Evolutionary conservation across 2,329 filamentous ascomycete genomes (phyloP).

Genomic region (Neopestalotiopsis rosae): DNA sequence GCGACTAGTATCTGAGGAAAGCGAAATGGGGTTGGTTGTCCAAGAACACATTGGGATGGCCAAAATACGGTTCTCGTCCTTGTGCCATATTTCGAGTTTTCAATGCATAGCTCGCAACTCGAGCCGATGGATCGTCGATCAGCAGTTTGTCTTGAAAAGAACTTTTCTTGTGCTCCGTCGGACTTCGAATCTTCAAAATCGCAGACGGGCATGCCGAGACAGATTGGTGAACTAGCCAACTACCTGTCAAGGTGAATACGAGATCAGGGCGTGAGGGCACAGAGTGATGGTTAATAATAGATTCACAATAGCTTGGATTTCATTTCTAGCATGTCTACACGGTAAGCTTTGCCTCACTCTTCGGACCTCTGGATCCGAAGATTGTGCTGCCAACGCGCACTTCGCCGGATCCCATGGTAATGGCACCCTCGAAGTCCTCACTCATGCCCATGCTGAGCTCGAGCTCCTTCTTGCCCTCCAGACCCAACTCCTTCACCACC

Average conservation of each 20-base stretch:
- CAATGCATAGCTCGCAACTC: too few species aligned
- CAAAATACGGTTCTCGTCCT: too few species aligned
- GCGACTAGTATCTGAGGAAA: too few species aligned
- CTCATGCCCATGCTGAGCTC: constrained; percentile 99
- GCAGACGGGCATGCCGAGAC: background rate
- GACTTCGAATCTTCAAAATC: background rate
- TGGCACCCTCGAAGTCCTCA: constrained; percentile 90
- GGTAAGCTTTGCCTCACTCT: constrained; percentile 76
- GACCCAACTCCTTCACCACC: constrained; percentile 66
- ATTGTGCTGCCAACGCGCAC: constrained; percentile 94
- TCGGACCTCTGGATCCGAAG: constrained; percentile 82
- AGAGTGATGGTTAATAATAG: rapidly evolving
- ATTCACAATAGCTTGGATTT: background rate
- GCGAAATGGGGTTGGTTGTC: too few species aligned
- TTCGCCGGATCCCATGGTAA: constrained; percentile 82
- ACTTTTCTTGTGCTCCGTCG: background rate
- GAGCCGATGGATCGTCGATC: background rate
- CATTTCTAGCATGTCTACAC: constrained; percentile 35
- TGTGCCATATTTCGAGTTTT: too few species aligned
- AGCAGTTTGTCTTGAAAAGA: background rate
- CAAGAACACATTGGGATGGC: too few species aligned
- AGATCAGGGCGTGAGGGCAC: background rate
- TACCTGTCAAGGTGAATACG: background rate
- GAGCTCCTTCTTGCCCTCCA: constrained; percentile 52
- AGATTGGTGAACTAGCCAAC: background rate